Evolutionary conservation across 1,139 yeast genomes (phyloP).

Genomic region (Lodderomyces jiufengensis): DNA sequence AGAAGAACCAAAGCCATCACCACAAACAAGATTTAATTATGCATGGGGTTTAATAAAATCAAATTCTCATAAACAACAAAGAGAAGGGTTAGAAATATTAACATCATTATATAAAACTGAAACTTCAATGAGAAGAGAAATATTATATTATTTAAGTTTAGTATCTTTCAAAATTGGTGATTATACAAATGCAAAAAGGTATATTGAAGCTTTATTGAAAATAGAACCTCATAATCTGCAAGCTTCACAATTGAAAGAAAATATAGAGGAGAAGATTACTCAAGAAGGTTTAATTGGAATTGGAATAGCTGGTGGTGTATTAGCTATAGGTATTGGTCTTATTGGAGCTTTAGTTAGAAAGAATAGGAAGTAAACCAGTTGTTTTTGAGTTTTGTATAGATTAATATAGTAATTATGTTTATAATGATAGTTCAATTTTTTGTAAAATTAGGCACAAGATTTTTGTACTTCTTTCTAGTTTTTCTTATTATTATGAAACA

Average conservation of each 20-base stretch:
- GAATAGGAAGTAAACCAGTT: slow-evolving; percentile 19
- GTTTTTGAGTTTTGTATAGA: not conserved
- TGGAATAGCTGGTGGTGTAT: slow-evolving; percentile 78
- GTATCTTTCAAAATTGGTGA: slow-evolving; percentile 91
- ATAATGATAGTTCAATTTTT: not conserved
- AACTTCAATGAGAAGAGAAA: slow-evolving; percentile 83
- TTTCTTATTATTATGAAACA: not conserved
- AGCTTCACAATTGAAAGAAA: slow-evolving; percentile 64
- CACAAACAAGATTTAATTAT: slow-evolving; percentile 86
- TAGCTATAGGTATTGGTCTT: slow-evolving; percentile 78
- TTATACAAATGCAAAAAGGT: slow-evolving; percentile 78
- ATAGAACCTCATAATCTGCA: slow-evolving; percentile 85
- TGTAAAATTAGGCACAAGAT: not conserved
- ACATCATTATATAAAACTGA: slow-evolving; percentile 73
- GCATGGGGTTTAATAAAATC: slow-evolving; percentile 96
- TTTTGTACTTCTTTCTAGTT: not conserved
- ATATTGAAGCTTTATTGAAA: slow-evolving; percentile 69
- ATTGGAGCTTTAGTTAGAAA: slow-evolving; percentile 54
- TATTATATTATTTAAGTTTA: slow-evolving; percentile 80
- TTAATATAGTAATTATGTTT: not conserved
- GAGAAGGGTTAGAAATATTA: slow-evolving; percentile 73
- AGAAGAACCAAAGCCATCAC: slow-evolving; percentile 76
- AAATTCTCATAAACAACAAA: slow-evolving; percentile 54
- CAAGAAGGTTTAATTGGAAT: slow-evolving; percentile 85
- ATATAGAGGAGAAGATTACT: slow-evolving; percentile 82